These are phyloP conservation scores for Fusarium sp. DNA, from an alignment of 2,329 filamentous ascomycete genomes.

Conservation along the genomic window DNA sequence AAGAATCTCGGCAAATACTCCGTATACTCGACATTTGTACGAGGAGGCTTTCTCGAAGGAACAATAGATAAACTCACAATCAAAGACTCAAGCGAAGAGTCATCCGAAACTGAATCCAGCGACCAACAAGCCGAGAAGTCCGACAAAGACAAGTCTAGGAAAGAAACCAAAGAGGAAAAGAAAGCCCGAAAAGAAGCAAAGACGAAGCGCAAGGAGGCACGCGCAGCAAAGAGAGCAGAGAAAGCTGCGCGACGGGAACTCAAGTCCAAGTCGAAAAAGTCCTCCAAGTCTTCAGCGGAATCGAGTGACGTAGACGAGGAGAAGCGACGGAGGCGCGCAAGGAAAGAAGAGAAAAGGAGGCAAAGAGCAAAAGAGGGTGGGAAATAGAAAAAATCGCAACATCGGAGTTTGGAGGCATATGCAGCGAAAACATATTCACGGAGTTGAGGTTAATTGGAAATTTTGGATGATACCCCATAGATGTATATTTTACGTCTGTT, in stretches of 20 bases:
- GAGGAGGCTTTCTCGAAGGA: constrained; percentile 81
- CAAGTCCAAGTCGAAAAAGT: constrained; percentile 46
- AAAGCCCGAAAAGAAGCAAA: constrained; percentile 54
- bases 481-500: constrained; percentile 61
- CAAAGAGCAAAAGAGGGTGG: constrained; percentile 47
- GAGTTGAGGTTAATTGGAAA: constrained; percentile 47
- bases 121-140: constrained; percentile 51
- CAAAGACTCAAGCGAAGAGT: constrained; percentile 48
- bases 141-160: constrained; percentile 40
- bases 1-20: constrained; percentile 70
- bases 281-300: constrained; percentile 48
- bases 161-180: constrained; percentile 61
- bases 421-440: constrained; percentile 43
- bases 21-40: constrained; percentile 87
- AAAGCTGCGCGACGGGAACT: constrained; percentile 45
- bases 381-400: constrained; percentile 27
- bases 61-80: constrained; percentile 64
- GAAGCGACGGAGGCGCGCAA: constrained; percentile 60
- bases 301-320: constrained; percentile 57
- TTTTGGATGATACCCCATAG: constrained; percentile 52
- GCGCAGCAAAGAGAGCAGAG: constrained; percentile 40
- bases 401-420: constrained; percentile 24
- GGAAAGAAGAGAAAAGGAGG: constrained; percentile 58
- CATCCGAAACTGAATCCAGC: constrained; percentile 46
- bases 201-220: constrained; percentile 49